Evolutionary conservation across 192 early-diverging fungal species (phyloP).

Genomic region (Lunasporangiospora selenospora): DNA sequence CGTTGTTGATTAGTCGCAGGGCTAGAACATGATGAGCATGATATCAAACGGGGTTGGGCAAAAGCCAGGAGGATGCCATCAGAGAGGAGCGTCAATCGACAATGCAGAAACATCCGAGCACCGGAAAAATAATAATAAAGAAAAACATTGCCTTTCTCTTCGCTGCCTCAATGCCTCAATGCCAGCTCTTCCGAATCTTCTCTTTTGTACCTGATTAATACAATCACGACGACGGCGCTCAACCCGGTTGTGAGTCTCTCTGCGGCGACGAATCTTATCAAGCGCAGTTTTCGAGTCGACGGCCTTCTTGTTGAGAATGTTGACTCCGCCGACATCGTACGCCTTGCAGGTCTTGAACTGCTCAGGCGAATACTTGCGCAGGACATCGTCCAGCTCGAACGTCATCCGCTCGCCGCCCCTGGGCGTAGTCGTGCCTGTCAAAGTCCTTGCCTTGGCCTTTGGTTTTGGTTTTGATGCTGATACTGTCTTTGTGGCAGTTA

Average conservation of each 20-base stretch:
- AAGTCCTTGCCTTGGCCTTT: neutral
- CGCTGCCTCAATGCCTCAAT: too few relatives aligned
- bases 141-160: too few relatives aligned
- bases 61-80: too few relatives aligned
- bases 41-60: too few relatives aligned
- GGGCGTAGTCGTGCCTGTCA: too few relatives aligned
- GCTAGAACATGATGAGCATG: too few relatives aligned
- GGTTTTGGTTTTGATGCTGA: neutral
- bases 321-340: slow-evolving; percentile 68
- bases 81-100: too few relatives aligned
- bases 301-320: slow-evolving; percentile 75
- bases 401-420: slow-evolving; percentile 38
- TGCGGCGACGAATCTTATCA: slow-evolving; percentile 69
- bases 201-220: slow-evolving; percentile 54
- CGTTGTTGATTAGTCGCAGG: neutral
- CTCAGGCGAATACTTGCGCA: slow-evolving; percentile 33
- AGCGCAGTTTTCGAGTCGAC: slow-evolving; percentile 72
- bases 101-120: too few relatives aligned
- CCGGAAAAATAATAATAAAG: neutral
- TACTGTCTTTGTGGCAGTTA: slow-evolving; percentile 3
- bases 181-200: too few relatives aligned
- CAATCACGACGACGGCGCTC: slow-evolving; percentile 74
- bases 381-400: slow-evolving; percentile 34
- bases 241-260: slow-evolving; percentile 78
- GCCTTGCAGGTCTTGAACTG: slow-evolving; percentile 44